Percentiles rank a stretch among this genome's conserved stretches.
phyloP scores from a whole-genome alignment of 176 grass and related monocot species.

The Ampelocalamus luodianensis region DNA sequence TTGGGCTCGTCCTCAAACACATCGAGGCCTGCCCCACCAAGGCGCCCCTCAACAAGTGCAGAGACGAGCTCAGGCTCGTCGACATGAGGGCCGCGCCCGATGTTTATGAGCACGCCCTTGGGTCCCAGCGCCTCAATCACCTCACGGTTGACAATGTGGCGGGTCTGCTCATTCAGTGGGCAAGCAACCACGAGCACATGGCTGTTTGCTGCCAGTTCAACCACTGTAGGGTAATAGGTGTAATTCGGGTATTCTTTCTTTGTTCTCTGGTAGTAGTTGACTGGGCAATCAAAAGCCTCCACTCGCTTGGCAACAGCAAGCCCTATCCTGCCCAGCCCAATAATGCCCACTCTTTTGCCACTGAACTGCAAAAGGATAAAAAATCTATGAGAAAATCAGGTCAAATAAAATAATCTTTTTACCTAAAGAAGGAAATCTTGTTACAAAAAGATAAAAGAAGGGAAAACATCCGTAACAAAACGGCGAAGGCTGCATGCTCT shows the following conservation, averaged over 20 bases:
- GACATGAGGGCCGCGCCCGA: slow-evolving; percentile 78
- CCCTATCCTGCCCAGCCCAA: slow-evolving; percentile 87
- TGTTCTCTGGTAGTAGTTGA: slow-evolving; percentile 74
- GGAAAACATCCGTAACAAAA: background rate
- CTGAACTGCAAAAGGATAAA: slow-evolving; percentile 69
- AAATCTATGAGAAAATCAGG: slow-evolving; percentile 6
- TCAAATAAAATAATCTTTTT: background rate
- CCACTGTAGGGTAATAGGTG: slow-evolving; percentile 57
- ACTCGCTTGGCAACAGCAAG: slow-evolving; percentile 64
- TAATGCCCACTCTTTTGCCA: slow-evolving; percentile 88
- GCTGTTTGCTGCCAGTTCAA: slow-evolving; percentile 70
- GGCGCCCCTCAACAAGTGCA: slow-evolving; percentile 66
- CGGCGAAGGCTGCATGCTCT: background rate
- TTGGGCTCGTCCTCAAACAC: slow-evolving; percentile 88
- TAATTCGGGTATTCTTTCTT: slow-evolving; percentile 63
- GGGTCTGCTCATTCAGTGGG: slow-evolving; percentile 67
- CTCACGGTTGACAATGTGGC: slow-evolving; percentile 77
- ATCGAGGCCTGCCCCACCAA: slow-evolving; percentile 80
- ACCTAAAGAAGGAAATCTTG: background rate
- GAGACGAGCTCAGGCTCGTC: slow-evolving; percentile 77
- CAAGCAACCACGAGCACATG: slow-evolving; percentile 78
- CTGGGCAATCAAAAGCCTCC: slow-evolving; percentile 75
- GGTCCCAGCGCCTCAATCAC: slow-evolving; percentile 79
- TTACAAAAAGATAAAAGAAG: background rate
- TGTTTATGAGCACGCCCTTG: slow-evolving; percentile 80